Evolutionary conservation across 352 stramenopile species (phyloP), one percentile per base, ranked within the genome.

Genomic region (Globisporangium megalacanthum): DNA sequence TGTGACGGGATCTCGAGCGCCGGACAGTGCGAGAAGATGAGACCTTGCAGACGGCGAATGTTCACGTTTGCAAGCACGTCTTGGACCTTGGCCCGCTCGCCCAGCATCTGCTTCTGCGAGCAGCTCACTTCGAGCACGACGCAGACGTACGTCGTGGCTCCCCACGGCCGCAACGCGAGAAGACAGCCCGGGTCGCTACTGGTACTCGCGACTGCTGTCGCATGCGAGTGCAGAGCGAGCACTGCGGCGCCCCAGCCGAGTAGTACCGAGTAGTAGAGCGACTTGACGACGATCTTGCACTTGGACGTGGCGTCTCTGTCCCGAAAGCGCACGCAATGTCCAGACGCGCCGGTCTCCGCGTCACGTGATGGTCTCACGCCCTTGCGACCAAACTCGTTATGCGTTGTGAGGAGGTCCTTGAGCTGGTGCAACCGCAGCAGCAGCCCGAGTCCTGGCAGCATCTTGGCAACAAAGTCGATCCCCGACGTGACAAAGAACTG

Each of bases 21-120:
- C 2, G 60, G 36, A 15, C 60, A 75, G 29, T 72, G 60, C 17
- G 54, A 55, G 33, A 72, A 44, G 22, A 60, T 50, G 3, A 75
- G 52, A 4, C 56, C 47, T 11, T 62, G 44, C 7, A 75, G 19
- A 9, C 20, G 62, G 17, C 10, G 1, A 0, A 45, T 13, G 29
- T 51, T 31, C 17, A 58, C 42, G 11, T 19, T 31, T 2, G 19
- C 31, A 17, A 58, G 48, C n/a, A 48, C 37, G 3, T 25, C 35
- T 8, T 54, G 14, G 7, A 33, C 19, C 19, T 37, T 22, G 2
- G 10, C 9, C 9, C 33, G 33, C n/a, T 20, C 36, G 4, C 46
- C 46, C 14, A 17, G 13, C 4, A 54, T 39, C 11, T 41, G 33
- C 39, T 39, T 49, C 45, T 60, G 45, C 31, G 53, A 52, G 37